phyloP scores from a whole-genome alignment of 2,329 filamentous ascomycete genomes.

The Orbilia ellipsospora region DNA sequence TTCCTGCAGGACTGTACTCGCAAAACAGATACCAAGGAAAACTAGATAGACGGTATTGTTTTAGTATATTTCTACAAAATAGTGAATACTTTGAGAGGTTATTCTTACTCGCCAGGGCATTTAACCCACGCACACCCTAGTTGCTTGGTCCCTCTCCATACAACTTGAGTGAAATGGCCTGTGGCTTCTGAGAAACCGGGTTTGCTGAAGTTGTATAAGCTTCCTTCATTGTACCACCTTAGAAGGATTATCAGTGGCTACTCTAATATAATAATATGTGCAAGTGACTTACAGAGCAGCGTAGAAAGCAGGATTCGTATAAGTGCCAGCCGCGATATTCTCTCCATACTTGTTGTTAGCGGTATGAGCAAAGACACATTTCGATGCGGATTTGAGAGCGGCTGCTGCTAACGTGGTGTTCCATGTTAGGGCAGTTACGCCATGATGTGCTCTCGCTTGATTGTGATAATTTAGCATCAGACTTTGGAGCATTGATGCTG shows the following conservation, averaged over 20 bases:
- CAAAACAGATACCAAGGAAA: conserved; percentile 45
- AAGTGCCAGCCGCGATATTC: conserved; percentile 47
- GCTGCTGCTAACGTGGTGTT: conserved; percentile 14
- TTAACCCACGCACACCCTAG: conserved; percentile 69
- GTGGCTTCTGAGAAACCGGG: conserved; percentile 71
- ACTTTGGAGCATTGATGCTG: conserved; percentile 2
- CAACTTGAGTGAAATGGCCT: conserved; percentile 78
- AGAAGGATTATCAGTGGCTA: not conserved
- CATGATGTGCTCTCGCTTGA: conserved; percentile 32
- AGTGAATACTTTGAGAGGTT: not conserved
- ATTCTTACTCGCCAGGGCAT: conserved; percentile 35
- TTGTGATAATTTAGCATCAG: conserved; percentile 46
- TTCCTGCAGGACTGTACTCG: conserved; percentile 42
- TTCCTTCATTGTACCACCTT: conserved; percentile 63
- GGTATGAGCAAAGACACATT: conserved; percentile 44
- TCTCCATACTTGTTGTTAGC: conserved; percentile 38
- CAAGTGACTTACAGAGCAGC: conserved; percentile 19
- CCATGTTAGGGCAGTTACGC: conserved; percentile 23
- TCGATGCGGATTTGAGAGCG: conserved; percentile 19
- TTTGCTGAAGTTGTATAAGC: conserved; percentile 70
- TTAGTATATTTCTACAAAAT: not conserved
- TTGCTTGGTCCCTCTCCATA: conserved; percentile 73
- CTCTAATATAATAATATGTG: not conserved
- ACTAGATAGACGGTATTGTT: not conserved
- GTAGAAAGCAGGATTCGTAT: conserved; percentile 37